Evolutionary conservation across 768 basidiomycete species (phyloP).

Genomic region (Saitozyma podzolica): DNA sequence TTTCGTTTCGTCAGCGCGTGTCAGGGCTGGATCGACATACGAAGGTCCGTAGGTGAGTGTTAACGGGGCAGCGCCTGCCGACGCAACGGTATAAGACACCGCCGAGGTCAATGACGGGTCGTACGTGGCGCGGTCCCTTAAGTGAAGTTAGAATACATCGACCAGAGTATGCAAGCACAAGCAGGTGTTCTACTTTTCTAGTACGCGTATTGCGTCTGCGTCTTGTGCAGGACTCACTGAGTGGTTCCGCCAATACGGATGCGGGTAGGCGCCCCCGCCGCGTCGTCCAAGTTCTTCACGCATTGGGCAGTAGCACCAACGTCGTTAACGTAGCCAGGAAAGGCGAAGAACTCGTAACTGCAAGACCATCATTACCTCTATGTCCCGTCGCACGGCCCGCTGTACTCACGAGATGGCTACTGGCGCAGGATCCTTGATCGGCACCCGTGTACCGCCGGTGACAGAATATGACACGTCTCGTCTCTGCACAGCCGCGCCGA

Average conservation of each 20-base stretch:
- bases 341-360: constrained; percentile 1
- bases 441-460: not conserved
- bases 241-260: constrained; percentile 4
- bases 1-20: no score
- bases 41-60: constrained; percentile 50
- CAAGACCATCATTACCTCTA: not conserved
- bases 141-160: not conserved
- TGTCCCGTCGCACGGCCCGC: not conserved
- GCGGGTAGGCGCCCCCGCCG: not conserved
- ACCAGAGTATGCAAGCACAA: not conserved
- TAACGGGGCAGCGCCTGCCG: constrained; percentile 52
- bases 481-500: not conserved
- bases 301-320: constrained; percentile 2
- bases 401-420: constrained; percentile 3
- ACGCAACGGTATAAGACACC: constrained; percentile 54
- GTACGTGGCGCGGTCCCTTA: constrained; percentile 56
- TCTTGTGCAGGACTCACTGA: constrained; percentile 1
- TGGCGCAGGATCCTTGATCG: constrained; percentile 3
- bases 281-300: not conserved
- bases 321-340: constrained; percentile 2
- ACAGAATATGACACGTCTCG: constrained; percentile 1
- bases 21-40: no score
- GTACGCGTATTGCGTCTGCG: no score
- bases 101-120: constrained; percentile 46
- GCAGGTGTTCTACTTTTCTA: no score